Evolutionary conservation across 1,139 yeast genomes (phyloP).

Genomic region (Taphrina populina): DNA sequence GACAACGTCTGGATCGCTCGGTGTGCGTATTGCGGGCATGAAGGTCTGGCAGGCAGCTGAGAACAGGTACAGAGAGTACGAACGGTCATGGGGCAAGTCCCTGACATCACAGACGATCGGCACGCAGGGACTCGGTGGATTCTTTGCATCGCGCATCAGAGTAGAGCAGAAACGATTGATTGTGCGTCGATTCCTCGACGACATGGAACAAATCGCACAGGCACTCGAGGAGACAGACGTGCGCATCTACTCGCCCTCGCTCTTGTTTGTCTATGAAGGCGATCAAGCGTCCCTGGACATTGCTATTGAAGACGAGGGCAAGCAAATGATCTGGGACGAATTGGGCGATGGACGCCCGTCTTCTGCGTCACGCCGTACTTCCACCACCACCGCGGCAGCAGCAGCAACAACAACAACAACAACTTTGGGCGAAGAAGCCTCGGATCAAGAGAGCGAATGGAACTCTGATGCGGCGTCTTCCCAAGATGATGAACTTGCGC

Average conservation of each 20-base stretch:
- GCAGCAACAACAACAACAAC: background rate
- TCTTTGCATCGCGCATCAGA: constrained; percentile 48
- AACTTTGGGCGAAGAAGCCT: background rate
- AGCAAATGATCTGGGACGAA: constrained; percentile 42
- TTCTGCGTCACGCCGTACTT: background rate
- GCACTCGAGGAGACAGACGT: constrained; percentile 63
- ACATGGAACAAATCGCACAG: constrained; percentile 65
- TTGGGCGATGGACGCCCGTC: constrained; percentile 26
- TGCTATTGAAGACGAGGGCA: constrained; percentile 43
- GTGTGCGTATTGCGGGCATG: constrained; percentile 87
- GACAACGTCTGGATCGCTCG: constrained; percentile 78
- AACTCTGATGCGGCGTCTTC: constrained; percentile 15
- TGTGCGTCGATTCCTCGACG: constrained; percentile 51
- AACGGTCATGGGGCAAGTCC: constrained; percentile 70
- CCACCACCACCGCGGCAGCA: background rate
- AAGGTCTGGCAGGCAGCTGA: constrained; percentile 51
- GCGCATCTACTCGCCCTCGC: constrained; percentile 69
- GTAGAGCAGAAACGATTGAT: constrained; percentile 45
- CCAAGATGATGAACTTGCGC: constrained; percentile 20
- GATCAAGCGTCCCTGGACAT: constrained; percentile 49
- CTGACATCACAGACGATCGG: constrained; percentile 52
- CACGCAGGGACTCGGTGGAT: constrained; percentile 44
- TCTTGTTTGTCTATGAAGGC: constrained; percentile 72
- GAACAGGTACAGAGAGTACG: constrained; percentile 52
- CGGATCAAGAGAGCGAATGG: background rate